Evolutionary conservation across 768 basidiomycete species (phyloP).

Genomic region (Tulasnella sp.): DNA sequence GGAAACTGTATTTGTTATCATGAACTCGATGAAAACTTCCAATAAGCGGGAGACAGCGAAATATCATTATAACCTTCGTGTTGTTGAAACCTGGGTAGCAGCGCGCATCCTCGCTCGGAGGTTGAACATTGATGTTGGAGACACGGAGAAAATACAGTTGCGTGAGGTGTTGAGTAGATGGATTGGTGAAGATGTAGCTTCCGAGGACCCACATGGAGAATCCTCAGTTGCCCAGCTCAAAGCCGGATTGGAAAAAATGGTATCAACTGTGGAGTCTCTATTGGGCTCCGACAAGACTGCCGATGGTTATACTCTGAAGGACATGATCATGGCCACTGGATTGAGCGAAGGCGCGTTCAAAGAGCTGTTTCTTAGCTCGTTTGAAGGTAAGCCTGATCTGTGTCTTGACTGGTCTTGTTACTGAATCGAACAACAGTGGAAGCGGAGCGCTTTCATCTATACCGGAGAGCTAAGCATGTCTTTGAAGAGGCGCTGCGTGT

Average conservation of each 20-base stretch:
- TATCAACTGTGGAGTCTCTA: constrained; percentile 39
- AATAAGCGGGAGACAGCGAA: constrained; percentile 70
- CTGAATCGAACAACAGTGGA: constrained; percentile 39
- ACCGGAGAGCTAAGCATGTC: constrained; percentile 71
- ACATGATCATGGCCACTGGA: constrained; percentile 57
- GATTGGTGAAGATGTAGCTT: constrained; percentile 35
- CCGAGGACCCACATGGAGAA: constrained; percentile 29
- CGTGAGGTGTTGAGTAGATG: constrained; percentile 53
- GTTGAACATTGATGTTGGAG: constrained; percentile 35
- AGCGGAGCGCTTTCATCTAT: constrained; percentile 67
- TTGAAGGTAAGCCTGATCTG: constrained; percentile 43
- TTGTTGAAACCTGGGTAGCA: constrained; percentile 77
- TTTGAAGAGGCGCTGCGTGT: constrained; percentile 71
- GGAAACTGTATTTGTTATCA: constrained; percentile 52
- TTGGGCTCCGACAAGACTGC: constrained; percentile 28
- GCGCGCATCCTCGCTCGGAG: constrained; percentile 57
- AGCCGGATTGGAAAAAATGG: constrained; percentile 36
- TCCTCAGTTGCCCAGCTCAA: constrained; percentile 33
- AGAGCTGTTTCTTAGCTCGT: constrained; percentile 62
- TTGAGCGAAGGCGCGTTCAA: constrained; percentile 43
- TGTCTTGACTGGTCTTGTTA: background rate
- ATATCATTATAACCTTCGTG: constrained; percentile 74
- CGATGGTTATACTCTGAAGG: constrained; percentile 55
- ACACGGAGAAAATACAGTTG: constrained; percentile 46
- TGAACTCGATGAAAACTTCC: constrained; percentile 72